These are phyloP conservation scores for Zasmidium angulare DNA, from an alignment of 2,329 filamentous ascomycete genomes.

Conservation along the genomic window DNA sequence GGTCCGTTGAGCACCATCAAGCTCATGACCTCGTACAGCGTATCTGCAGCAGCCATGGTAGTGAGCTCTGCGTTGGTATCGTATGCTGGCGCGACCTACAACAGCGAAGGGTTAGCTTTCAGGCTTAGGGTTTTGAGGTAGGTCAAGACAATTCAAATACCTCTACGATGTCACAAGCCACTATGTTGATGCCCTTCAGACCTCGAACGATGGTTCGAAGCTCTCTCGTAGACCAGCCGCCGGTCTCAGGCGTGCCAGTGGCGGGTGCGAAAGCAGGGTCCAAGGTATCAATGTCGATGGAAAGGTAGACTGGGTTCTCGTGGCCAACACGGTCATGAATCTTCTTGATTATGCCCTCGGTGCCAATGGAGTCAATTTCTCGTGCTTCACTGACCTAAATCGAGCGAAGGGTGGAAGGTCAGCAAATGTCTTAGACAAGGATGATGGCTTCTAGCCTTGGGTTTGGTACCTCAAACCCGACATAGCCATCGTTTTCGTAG, in stretches of 20 bases:
- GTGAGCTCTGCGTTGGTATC: slow-evolving; percentile 72
- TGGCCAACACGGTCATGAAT: slow-evolving; percentile 68
- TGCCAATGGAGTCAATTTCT: slow-evolving; percentile 67
- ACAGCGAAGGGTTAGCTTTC: too few species aligned
- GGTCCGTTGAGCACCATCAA: slow-evolving; percentile 80
- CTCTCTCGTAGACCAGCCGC: slow-evolving; percentile 73
- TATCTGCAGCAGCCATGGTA: slow-evolving; percentile 72
- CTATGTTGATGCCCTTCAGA: slow-evolving; percentile 66
- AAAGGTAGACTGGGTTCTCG: slow-evolving; percentile 73
- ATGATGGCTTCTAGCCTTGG: too few species aligned
- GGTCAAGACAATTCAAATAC: too few species aligned
- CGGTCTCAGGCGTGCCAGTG: slow-evolving; percentile 74
- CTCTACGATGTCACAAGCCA: slow-evolving; percentile 72
- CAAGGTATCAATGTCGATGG: slow-evolving; percentile 83
- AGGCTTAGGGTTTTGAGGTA: too few species aligned
- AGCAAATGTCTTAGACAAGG: too few species aligned
- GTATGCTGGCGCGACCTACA: slow-evolving; percentile 71
- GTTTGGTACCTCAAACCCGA: too few species aligned
- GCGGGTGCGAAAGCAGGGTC: slow-evolving; percentile 80
- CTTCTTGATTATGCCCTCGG: slow-evolving; percentile 72
- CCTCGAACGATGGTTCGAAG: slow-evolving; percentile 70
- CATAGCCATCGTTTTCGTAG: slow-evolving; percentile 83
- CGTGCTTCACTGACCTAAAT: slow-evolving; percentile 77
- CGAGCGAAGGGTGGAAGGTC: too few species aligned
- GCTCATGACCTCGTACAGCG: slow-evolving; percentile 75